Evolutionary conservation across 129 eudicot genomes (phyloP).

Genomic region (Rutidosis leptorrhynchoides): DNA sequence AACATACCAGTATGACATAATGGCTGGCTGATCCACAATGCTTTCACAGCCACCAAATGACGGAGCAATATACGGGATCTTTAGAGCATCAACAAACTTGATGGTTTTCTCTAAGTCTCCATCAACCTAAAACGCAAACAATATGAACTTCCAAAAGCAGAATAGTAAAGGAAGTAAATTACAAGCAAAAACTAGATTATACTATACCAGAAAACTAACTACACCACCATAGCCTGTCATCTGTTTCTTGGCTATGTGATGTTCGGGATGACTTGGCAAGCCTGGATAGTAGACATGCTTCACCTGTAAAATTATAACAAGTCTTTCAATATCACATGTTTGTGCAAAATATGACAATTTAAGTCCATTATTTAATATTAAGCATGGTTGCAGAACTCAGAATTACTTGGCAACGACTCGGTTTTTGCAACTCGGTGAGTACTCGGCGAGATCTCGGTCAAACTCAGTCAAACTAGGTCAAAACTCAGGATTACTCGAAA

Average conservation of each 20-base stretch:
- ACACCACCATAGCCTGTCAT: slow-evolving; percentile 97
- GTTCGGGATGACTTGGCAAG: slow-evolving; percentile 83
- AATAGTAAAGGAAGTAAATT: background rate
- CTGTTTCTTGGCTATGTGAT: slow-evolving; percentile 74
- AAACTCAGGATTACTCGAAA: too few relatives aligned
- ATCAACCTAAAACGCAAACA: slow-evolving; percentile 49
- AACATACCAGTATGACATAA: slow-evolving; percentile 89
- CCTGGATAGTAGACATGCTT: slow-evolving; percentile 94
- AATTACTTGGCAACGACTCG: too few relatives aligned
- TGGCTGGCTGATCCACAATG: slow-evolving; percentile 94
- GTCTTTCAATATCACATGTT: background rate
- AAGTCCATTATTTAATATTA: background rate
- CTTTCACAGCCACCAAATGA: slow-evolving; percentile 98
- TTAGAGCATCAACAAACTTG: slow-evolving; percentile 66
- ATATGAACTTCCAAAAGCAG: background rate
- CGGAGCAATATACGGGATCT: slow-evolving; percentile 87
- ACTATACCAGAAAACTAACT: slow-evolving; percentile 93
- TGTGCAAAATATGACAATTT: background rate
- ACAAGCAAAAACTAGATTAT: background rate
- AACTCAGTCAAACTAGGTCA: too few relatives aligned
- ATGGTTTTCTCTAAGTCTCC: slow-evolving; percentile 68
- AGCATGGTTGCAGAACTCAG: too few relatives aligned
- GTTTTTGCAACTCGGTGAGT: too few relatives aligned
- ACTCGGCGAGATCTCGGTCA: too few relatives aligned
- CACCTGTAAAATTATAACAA: slow-evolving; percentile 44